These are phyloP conservation scores for Larix kaempferi DNA, from an alignment of 75 land plant species.

Conservation along the genomic window DNA sequence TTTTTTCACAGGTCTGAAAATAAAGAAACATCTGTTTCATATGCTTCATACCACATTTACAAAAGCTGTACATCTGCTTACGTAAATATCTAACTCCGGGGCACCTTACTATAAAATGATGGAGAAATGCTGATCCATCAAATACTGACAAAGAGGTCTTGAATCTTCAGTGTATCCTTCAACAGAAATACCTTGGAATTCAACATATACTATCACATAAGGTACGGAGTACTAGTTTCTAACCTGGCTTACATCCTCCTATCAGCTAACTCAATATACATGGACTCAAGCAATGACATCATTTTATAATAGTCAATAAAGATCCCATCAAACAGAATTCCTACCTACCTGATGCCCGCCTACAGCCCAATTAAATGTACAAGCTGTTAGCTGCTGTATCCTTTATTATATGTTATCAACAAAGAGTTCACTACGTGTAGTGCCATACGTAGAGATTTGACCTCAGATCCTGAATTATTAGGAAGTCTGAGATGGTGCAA, in stretches of 20 bases:
- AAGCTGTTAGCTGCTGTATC: conserved; percentile 18
- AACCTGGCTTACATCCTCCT: background rate
- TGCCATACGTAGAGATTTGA: conserved; percentile 46
- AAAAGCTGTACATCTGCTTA: background rate
- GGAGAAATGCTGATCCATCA: background rate
- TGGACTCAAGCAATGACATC: background rate
- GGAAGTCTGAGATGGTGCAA: conserved; percentile 43
- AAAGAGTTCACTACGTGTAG: conserved; percentile 92
- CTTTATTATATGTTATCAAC: conserved; percentile 76
- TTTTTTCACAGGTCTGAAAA: background rate
- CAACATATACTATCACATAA: background rate
- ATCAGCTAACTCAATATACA: background rate
- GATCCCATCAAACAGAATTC: background rate
- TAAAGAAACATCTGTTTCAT: background rate
- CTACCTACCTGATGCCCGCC: background rate
- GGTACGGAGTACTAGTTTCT: background rate
- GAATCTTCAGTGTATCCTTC: conserved; percentile 4
- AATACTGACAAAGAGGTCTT: background rate
- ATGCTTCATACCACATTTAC: background rate
- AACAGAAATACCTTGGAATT: background rate
- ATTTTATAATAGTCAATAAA: background rate
- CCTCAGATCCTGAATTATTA: conserved; percentile 34
- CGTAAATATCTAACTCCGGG: background rate
- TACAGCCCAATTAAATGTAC: conserved; percentile 5
- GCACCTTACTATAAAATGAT: background rate